Evolutionary conservation across 306 rosid genomes (phyloP).

Genomic region (Sechiopsis laciniata): DNA sequence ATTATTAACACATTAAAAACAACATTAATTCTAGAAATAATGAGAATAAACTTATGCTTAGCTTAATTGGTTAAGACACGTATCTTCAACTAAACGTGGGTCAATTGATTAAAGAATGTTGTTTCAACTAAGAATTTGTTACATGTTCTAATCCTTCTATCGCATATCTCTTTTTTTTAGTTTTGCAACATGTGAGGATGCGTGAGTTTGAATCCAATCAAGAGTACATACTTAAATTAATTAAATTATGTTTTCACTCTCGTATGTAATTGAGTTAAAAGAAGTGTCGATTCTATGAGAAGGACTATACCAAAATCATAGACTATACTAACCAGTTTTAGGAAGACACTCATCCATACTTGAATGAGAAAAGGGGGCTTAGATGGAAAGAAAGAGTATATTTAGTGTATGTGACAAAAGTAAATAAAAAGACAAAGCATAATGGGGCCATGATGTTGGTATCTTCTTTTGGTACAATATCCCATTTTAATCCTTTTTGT

Average conservation of each 20-base stretch:
- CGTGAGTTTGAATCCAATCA: too few species aligned
- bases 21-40: too few species aligned
- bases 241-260: too few species aligned
- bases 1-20: not conserved
- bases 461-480: constrained; percentile 35
- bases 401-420: not conserved
- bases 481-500: constrained; percentile 39
- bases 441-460: constrained; percentile 55
- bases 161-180: too few species aligned
- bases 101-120: too few species aligned
- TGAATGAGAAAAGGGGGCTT: not conserved
- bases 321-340: not conserved
- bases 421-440: constrained; percentile 28
- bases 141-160: too few species aligned
- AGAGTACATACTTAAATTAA: not conserved
- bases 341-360: not conserved
- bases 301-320: not conserved
- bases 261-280: too few species aligned
- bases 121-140: not conserved
- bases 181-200: not conserved
- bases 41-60: not conserved
- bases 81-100: too few species aligned
- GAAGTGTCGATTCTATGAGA: not conserved
- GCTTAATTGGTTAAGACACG: too few species aligned
- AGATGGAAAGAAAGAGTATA: constrained; percentile 1